phyloP scores from a whole-genome alignment of 164 flowering plant genomes.

The Vitis amurensis region DNA sequence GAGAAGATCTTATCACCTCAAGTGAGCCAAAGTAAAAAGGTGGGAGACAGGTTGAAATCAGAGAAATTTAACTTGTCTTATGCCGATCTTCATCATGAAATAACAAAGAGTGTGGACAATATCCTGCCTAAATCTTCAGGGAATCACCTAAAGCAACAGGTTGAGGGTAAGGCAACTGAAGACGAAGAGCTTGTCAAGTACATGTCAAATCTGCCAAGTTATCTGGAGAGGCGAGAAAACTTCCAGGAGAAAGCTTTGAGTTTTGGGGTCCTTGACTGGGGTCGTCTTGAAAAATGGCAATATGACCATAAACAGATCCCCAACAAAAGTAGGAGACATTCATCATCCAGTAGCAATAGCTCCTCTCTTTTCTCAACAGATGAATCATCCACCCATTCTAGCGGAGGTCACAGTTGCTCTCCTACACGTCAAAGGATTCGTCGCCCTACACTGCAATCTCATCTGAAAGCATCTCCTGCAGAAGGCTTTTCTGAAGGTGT shows the following conservation, averaged over 20 bases:
- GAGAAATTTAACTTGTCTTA: constrained; percentile 31
- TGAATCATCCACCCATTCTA: constrained; percentile 38
- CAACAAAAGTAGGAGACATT: constrained; percentile 21
- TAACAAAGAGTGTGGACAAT: constrained; percentile 20
- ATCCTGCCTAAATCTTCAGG: constrained; percentile 22
- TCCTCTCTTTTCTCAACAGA: constrained; percentile 37
- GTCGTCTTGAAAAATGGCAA: constrained; percentile 76
- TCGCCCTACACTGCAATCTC: constrained; percentile 26
- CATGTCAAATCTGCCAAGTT: constrained; percentile 90
- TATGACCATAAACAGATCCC: constrained; percentile 30
- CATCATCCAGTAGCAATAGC: constrained; percentile 35
- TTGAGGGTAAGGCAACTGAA: constrained; percentile 22
- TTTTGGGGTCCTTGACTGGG: constrained; percentile 89
- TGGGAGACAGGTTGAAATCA: constrained; percentile 23
- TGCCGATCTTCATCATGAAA: constrained; percentile 31
- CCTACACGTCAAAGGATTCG: constrained; percentile 28
- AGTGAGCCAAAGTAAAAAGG: constrained; percentile 18
- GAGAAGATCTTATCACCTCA: constrained; percentile 18
- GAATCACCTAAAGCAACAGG: constrained; percentile 28
- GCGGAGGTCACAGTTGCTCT: constrained; percentile 36
- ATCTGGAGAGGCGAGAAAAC: constrained; percentile 57
- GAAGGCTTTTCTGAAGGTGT: constrained; percentile 14
- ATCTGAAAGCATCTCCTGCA: constrained; percentile 24
- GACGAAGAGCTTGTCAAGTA: constrained; percentile 80
- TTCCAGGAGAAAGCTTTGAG: constrained; percentile 57